phyloP scores from a whole-genome alignment of 2,329 filamentous ascomycete genomes.

The Scleromitrula shiraiana region DNA sequence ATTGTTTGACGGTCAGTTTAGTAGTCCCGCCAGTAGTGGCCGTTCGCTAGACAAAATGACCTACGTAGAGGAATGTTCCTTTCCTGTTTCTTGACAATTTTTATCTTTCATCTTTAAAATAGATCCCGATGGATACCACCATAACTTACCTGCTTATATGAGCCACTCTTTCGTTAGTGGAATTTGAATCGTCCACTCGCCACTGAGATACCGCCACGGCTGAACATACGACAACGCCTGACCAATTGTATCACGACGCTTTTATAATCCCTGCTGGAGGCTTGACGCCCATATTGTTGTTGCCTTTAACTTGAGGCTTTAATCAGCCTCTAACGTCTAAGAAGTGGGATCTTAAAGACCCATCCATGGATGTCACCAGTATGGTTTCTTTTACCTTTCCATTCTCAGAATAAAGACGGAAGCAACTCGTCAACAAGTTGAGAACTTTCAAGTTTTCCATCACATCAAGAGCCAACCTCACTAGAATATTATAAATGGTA shows the following conservation, averaged over 20 bases:
- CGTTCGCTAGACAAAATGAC: too few relatives aligned
- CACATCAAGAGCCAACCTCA: too few relatives aligned
- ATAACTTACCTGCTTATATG: background rate
- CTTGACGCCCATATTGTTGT: background rate
- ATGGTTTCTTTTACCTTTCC: too few relatives aligned
- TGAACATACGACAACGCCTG: constrained; percentile 2
- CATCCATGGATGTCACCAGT: too few relatives aligned
- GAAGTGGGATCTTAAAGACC: too few relatives aligned
- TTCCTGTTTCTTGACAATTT: too few relatives aligned
- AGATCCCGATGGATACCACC: background rate
- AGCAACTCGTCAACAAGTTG: too few relatives aligned
- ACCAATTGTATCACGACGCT: background rate
- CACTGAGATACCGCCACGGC: constrained; percentile 3
- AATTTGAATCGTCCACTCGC: background rate
- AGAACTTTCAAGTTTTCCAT: too few relatives aligned
- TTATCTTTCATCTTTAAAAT: too few relatives aligned
- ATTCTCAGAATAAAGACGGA: too few relatives aligned
- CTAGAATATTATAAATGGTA: too few relatives aligned
- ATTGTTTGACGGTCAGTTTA: background rate
- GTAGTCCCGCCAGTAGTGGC: background rate
- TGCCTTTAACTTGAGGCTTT: constrained; percentile 1
- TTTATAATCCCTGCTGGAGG: background rate
- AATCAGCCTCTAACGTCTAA: constrained; percentile 3
- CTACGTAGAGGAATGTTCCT: too few relatives aligned
- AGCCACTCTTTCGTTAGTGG: background rate